Conservation (phyloP, 78 protist genomes). For the Goniomonas avonlea region DNA sequence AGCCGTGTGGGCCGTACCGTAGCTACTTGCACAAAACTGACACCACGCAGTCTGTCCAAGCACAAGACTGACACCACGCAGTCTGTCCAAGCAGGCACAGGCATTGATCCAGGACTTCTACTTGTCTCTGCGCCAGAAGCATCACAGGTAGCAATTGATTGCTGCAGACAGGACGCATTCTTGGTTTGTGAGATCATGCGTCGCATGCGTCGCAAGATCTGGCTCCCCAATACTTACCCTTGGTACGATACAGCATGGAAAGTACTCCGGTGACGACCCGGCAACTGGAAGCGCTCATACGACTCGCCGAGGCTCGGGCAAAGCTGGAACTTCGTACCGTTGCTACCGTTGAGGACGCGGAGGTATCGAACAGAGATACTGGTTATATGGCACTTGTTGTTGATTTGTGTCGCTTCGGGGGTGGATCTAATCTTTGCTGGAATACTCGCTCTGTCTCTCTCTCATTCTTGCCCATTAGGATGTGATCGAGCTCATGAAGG, state of each 20-base stretch:
- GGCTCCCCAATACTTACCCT: no score
- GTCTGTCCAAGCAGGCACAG: constrained; percentile 46
- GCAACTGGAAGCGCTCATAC: constrained; percentile 92
- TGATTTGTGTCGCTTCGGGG: neutral
- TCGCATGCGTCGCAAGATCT: no score
- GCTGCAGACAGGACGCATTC: neutral
- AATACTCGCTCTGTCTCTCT: no score
- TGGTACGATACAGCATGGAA: neutral
- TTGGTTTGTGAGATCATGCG: neutral
- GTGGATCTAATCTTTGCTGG: no score
- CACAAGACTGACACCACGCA: neutral
- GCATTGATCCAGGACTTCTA: constrained; percentile 68
- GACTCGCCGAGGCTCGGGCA: constrained; percentile 91
- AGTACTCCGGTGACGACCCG: constrained; percentile 86
- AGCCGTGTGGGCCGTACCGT: no score
- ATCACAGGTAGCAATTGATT: neutral
- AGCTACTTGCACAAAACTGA: neutral
- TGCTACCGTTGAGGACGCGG: constrained; percentile 55
- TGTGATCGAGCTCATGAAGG: constrained; percentile 28
- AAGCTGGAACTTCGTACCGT: constrained; percentile 75
- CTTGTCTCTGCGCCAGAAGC: constrained; percentile 54
- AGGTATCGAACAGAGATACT: neutral
- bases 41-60: neutral
- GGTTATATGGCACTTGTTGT: neutral
- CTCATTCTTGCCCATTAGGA: no score